Evolutionary conservation across 1,284 basidiomycete species (phyloP), one percentile per base, ranked within the genome.

Genomic region (Termitomyces sp.): DNA sequence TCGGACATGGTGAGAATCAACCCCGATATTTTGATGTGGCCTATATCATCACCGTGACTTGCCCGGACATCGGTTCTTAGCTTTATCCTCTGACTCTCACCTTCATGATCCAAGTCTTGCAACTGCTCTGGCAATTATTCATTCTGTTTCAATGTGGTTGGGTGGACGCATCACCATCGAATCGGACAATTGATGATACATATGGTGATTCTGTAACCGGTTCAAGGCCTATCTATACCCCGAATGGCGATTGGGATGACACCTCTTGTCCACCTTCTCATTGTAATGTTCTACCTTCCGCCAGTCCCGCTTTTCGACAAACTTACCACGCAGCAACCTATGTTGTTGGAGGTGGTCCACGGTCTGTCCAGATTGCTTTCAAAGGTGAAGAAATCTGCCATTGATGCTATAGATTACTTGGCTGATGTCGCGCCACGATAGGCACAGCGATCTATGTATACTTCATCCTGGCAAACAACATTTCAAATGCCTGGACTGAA

Each of bases 111-210:
- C 21, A 5, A 24, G 21, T 30, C 8, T 16, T 38, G n/a, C 49
- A 11, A 13, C 41, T 50, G 14, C n/a, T 50, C 6, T 38, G 28
- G 16, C 40, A 37, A 14, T 8, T 50, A 16, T 30, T 18, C 19
- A 3, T 44, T 37, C 19, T 16, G 2, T 37, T 50, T 1, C 40
- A 11, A 40, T 19, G 30, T 7, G 10, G 21, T 33, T 35, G 11
- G 33, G 43, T 45, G n/a, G 18, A 1, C n/a, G 51, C 51, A 11
- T 21, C 43, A 3, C 30, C 21, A 1, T 35, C 26, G 8, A 72
- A 72, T 52, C 59, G 66, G 33, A 71, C 69, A 1, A 72, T 73
- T 33, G 72, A 73, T 50, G 71, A 73, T 49, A 63, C 62, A 9
- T 53, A 62, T 43, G 71, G 70, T 13, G 71, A 72, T 49, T 59